Evolutionary conservation across 2,329 filamentous ascomycete species (phyloP), one percentile per base, ranked within the genome.

Genomic region (Trichoderma sp.): DNA sequence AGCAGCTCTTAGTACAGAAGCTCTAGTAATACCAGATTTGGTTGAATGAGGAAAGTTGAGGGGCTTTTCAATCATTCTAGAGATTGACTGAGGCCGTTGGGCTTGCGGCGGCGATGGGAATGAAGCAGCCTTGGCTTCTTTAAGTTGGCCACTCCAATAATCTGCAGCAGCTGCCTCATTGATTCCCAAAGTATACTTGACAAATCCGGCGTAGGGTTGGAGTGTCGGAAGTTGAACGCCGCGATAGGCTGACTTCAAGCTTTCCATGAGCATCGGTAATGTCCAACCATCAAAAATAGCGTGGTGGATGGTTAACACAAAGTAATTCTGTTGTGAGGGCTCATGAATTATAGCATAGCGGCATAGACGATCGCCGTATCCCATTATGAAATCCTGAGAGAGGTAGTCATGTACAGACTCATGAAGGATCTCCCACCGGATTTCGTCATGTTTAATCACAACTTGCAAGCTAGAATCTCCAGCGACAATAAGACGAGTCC

Each of bases 231-330:
- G 3, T n/a, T 59, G 34, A 5, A 30, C 16, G 7, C 65, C 67
- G 3, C 52, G 34, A 24, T 72, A 73, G 24, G 28, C 37, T 1
- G 34, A 24, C 2, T 43, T n/a, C 1, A 71, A 37, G 1, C 66
- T 66, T 8, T 13, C 10, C 21, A 61, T 30, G 1, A 58, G 14
- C n/a, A 69, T 55, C 4, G 39, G n/a, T 7, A 71, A 7, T 13
- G 70, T 71, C 71, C 72, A 75, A 13, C 70, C 73, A 59, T 76
- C 75, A 37, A 75, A 75, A 0, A 73, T 32, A 13, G 71, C 69
- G 52, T 76, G 75, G n/a, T 76, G 75, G 10, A 70, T 39, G 32
- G 32, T 60, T 3, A 60, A 16, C 1, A 67, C 24, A 24, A 67
- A 67, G 16, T 60, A 32, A 13, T 39, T 60, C 63, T n/a, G 70